Base-by-base conservation (phyloP, 1,139 yeast species). In the Kazachstania sp. region DNA sequence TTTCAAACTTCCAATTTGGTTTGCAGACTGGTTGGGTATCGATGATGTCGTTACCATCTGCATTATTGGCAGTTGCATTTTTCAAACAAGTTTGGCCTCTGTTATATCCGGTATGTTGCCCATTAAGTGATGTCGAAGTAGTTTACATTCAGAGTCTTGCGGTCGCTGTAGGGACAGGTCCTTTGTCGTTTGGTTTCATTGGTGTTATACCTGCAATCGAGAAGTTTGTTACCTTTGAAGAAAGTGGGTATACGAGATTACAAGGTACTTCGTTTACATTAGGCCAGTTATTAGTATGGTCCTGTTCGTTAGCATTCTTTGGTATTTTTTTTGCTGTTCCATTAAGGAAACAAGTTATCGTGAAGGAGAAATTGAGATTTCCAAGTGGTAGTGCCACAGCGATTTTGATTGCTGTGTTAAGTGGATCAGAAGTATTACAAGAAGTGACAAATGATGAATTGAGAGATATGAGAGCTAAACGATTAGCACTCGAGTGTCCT, bases 11-110 rank as follows among this genome's bases (percentile, higher is more conserved):
- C 69, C 97, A 90, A 62, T 92, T 92, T 65, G 98, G 98, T 1
- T 71, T 92, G 29, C 98, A 92, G 61, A 90, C 97, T 0, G 98
- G 98, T 1, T 92, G 98, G 98, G 97, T 92, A 1, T 87, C 96
- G 8, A 92, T 92, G 98, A 92, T 92, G 98, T 85, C 95, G n/a
- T 71, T 92, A 48, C 97, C 98, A 0, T 84, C 96, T 6, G 96
- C 97, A 0, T 67, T 92, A 45, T 67, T 92, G 20, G 97, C 95
- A 1, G 90, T 80, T 66, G 86, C 96, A 0, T 70, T 84, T 23
- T 92, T 90, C 72, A 78, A 46, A 51, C 66, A 41, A 54, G 74
- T 71, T 37, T 77, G 59, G 57, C 70, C 64, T 48, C 52, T 53
- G 44, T 45, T 63, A 3, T 51, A 47, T 28, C 63, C 63, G 1